phyloP scores from a whole-genome alignment of 768 basidiomycete species.

The Lentinula guzmanii region DNA sequence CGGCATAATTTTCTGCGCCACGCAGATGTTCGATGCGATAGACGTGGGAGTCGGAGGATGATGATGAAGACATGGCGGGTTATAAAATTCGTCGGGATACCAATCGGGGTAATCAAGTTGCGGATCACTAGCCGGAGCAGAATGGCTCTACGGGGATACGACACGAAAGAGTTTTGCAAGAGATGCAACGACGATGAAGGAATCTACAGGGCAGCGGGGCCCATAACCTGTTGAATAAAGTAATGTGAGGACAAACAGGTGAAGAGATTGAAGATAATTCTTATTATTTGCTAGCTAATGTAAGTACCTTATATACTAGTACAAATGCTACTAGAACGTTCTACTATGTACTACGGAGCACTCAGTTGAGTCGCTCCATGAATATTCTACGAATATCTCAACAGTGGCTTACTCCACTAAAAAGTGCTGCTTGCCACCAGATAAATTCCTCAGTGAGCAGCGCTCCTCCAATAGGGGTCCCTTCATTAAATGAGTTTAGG shows the following conservation, averaged over 20 bases:
- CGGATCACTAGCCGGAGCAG: not conserved
- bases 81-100: not conserved
- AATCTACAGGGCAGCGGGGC: not conserved
- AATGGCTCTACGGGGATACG: not conserved
- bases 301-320: too few species aligned
- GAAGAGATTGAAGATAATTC: too few species aligned
- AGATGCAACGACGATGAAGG: not conserved
- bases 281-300: too few species aligned
- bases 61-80: not conserved
- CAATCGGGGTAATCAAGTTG: not conserved
- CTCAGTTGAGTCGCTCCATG: too few species aligned
- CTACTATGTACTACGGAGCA: too few species aligned
- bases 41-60: not conserved
- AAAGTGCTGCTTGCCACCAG: not conserved
- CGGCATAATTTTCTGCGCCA: slow-evolving; percentile 6
- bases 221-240: not conserved
- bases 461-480: not conserved
- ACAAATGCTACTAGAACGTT: too few species aligned
- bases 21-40: slow-evolving; percentile 9
- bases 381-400: too few species aligned
- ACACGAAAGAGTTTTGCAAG: not conserved
- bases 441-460: not conserved
- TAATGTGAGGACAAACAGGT: not conserved
- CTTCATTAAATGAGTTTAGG: not conserved
- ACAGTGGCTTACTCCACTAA: not conserved